These are phyloP conservation scores for Ascochyta koolunga DNA, from an alignment of 2,329 filamentous ascomycete genomes.

Conservation along the genomic window DNA sequence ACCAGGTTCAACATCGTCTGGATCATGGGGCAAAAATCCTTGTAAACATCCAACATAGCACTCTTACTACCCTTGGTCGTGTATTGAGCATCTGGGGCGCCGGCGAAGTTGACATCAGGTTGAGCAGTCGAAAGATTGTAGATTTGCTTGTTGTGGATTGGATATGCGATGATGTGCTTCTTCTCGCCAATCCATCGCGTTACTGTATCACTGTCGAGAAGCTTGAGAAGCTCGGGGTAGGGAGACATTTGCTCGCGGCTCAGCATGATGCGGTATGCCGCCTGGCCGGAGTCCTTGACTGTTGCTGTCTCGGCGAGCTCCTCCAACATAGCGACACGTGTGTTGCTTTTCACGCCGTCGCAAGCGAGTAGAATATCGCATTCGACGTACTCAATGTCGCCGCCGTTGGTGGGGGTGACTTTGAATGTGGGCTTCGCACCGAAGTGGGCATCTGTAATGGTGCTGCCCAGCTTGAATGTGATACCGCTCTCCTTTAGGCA, in stretches of 20 bases:
- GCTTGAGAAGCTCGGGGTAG: slow-evolving; percentile 70
- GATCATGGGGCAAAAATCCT: slow-evolving; percentile 66
- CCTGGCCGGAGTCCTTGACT: slow-evolving; percentile 74
- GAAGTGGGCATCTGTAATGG: slow-evolving; percentile 62
- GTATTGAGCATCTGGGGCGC: slow-evolving; percentile 64
- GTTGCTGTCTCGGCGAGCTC: slow-evolving; percentile 59
- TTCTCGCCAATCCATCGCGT: slow-evolving; percentile 78
- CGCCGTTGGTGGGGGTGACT: slow-evolving; percentile 60
- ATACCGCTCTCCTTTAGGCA: slow-evolving; percentile 68
- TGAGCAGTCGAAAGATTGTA: slow-evolving; percentile 71
- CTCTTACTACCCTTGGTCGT: slow-evolving; percentile 67
- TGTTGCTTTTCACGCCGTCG: slow-evolving; percentile 57
- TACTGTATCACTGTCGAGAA: slow-evolving; percentile 71
- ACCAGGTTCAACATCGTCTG: slow-evolving; percentile 66
- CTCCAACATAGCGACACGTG: slow-evolving; percentile 60
- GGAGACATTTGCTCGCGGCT: slow-evolving; percentile 68
- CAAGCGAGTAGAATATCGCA: slow-evolving; percentile 54
- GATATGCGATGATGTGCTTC: slow-evolving; percentile 79
- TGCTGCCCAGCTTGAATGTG: slow-evolving; percentile 70
- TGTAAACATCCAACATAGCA: slow-evolving; percentile 65
- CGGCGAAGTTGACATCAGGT: slow-evolving; percentile 65
- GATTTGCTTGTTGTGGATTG: slow-evolving; percentile 69
- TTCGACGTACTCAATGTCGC: slow-evolving; percentile 60
- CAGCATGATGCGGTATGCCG: slow-evolving; percentile 80
- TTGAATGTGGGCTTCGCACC: slow-evolving; percentile 65